Conservation (phyloP, 2,329 filamentous ascomycete genomes). For the Talaromyces sp. region DNA sequence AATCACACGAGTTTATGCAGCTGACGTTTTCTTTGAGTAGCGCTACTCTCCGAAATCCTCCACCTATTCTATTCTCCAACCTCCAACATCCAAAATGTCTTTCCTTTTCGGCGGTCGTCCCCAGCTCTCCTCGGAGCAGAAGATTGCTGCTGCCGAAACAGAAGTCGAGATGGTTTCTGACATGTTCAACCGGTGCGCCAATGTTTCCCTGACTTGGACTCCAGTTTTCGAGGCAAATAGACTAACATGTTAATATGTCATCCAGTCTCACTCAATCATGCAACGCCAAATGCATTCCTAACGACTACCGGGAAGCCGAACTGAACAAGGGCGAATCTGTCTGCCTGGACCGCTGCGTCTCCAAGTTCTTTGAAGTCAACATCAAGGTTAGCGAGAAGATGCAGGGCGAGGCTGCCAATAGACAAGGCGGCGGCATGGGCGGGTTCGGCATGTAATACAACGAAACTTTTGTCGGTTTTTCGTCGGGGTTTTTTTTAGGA, state of each 20-base stretch:
- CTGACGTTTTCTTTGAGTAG: background rate
- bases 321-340: slow-evolving; percentile 99
- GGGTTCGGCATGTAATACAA: slow-evolving; percentile 45
- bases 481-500: background rate
- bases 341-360: slow-evolving; percentile 93
- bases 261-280: slow-evolving; percentile 77
- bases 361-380: slow-evolving; percentile 98
- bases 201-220: background rate
- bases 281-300: slow-evolving; percentile 87
- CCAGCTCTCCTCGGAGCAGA: slow-evolving; percentile 90
- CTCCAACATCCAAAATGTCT: slow-evolving; percentile 50
- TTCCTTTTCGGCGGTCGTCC: slow-evolving; percentile 67
- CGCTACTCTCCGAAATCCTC: background rate
- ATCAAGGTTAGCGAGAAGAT: slow-evolving; percentile 97
- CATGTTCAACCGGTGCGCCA: slow-evolving; percentile 86
- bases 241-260: background rate
- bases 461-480: background rate
- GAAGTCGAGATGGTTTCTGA: slow-evolving; percentile 97
- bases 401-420: slow-evolving; percentile 73
- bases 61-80: background rate
- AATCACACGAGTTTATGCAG: background rate
- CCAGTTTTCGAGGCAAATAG: background rate
- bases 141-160: slow-evolving; percentile 91
- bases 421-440: slow-evolving; percentile 49
- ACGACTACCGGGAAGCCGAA: slow-evolving; percentile 88